Evolutionary conservation across 176 grass and related monocot species (phyloP), one percentile per base, ranked within the genome.

Genomic region (Aegilops bicornis): DNA sequence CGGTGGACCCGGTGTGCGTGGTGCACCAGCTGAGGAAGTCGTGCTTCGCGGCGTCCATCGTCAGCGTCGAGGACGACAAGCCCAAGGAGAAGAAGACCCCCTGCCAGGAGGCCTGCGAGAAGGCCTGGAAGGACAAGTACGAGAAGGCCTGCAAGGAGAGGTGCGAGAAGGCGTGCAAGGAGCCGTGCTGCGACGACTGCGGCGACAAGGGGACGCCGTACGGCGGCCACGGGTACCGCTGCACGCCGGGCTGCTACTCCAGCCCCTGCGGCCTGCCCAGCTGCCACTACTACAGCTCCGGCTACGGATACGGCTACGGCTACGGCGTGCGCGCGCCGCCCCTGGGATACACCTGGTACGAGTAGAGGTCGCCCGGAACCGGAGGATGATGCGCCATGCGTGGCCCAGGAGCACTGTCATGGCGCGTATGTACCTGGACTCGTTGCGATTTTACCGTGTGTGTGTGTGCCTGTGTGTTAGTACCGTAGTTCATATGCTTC

Each of bases 51-150:
- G 95, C 87, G 2, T 6, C 5, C 8, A 88, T 97, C 39, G 64
- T 86, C 5, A 90, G 79, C 62, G 88, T 94, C 0, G 79, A 72
- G 58, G 89, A 94, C 6, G 83, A 89, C 66, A 91, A 94, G 77
- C 84, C 89, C 10, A 30, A 77, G 79, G 69, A 82, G 70, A 36
- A 81, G 77, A 79, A 91, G 77, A 85, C 79, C 2, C 72, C 87
- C 19, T 80, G 87, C 60, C 54, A 92, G 78, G 80, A 94, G 20
- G 79, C 79, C 0, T 84, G 79, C 71, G 89, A 92, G 23, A 89
- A 89, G 58, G 39, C 79, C 11, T 91, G 79, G 66, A 91, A 94
- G 17, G 84, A 77, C 17, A 29, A n/a, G 42, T 85, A 86, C 27
- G 87, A 86, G 52, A 89, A 82, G 81, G 22, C 25, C 1, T 70